Percentiles rank a stretch among this genome's conserved stretches.
These are phyloP conservation scores for Groenewaldozyma tartarivorans DNA, from an alignment of 805 yeast species.

Conservation along the genomic window DNA sequence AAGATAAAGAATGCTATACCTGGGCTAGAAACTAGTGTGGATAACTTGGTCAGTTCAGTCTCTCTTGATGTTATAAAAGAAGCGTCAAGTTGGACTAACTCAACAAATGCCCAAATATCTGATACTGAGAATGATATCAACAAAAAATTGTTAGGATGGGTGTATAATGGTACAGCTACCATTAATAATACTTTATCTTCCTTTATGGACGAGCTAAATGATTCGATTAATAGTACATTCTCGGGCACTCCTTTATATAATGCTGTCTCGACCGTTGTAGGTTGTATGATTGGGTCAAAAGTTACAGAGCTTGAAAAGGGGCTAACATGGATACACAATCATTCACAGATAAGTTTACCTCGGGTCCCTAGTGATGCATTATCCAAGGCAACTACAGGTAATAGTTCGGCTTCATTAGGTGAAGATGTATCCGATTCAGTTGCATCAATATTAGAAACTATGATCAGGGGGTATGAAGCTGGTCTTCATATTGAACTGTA, in stretches of 20 bases:
- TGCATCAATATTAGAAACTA: background rate
- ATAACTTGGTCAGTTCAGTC: slow-evolving; percentile 9
- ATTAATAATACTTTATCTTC: slow-evolving; percentile 51
- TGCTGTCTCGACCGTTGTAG: slow-evolving; percentile 59
- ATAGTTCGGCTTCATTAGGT: slow-evolving; percentile 3
- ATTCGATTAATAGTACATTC: slow-evolving; percentile 49
- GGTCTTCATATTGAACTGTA: slow-evolving; percentile 10
- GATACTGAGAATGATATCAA: slow-evolving; percentile 47
- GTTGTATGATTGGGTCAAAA: slow-evolving; percentile 74
- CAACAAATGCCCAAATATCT: slow-evolving; percentile 47
- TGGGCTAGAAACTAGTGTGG: slow-evolving; percentile 9
- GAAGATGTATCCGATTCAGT: background rate
- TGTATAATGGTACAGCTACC: slow-evolving; percentile 44
- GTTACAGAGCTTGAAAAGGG: slow-evolving; percentile 58
- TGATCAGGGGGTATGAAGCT: slow-evolving; percentile 7
- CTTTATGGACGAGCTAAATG: slow-evolving; percentile 52
- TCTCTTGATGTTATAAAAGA: slow-evolving; percentile 12
- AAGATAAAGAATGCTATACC: slow-evolving; percentile 19
- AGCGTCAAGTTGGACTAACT: slow-evolving; percentile 37
- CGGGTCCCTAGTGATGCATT: slow-evolving; percentile 28
- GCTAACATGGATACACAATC: slow-evolving; percentile 64
- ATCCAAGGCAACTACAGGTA: slow-evolving; percentile 3
- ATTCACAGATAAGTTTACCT: slow-evolving; percentile 54
- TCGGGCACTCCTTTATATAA: slow-evolving; percentile 55
- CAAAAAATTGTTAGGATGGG: slow-evolving; percentile 55